Evolutionary conservation across 2,329 filamentous ascomycete genomes (phyloP).

Genomic region (Ramularia collo-cygni): DNA sequence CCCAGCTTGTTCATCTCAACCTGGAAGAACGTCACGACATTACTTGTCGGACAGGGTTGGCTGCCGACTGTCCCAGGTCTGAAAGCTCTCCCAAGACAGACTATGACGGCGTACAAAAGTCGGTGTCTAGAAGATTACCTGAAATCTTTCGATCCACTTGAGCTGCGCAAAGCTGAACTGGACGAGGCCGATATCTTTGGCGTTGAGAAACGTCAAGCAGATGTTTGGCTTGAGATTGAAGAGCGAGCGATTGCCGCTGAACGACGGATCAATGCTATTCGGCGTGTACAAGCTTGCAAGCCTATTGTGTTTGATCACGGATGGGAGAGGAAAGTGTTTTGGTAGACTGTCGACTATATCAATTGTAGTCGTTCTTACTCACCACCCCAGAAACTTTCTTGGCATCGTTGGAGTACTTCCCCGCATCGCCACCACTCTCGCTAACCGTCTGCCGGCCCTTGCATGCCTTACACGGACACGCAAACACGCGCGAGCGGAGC

Average conservation of each 20-base stretch:
- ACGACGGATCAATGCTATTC: slow-evolving; percentile 25
- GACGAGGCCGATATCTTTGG: slow-evolving; percentile 11
- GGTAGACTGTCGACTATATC: neutral
- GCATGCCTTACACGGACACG: too few species aligned
- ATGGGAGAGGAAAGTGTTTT: slow-evolving; percentile 6
- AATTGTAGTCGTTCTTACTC: too few species aligned
- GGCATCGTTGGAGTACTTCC: too few species aligned
- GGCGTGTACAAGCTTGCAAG: slow-evolving; percentile 14
- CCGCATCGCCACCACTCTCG: too few species aligned
- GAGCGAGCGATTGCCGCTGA: slow-evolving; percentile 29
- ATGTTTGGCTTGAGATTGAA: slow-evolving; percentile 35
- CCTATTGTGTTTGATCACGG: slow-evolving; percentile 14
- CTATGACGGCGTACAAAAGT: slow-evolving; percentile 8
- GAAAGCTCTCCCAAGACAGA: slow-evolving; percentile 27
- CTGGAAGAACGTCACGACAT: slow-evolving; percentile 39
- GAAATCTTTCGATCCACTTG: slow-evolving; percentile 1
- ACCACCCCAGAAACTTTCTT: too few species aligned
- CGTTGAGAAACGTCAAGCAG: slow-evolving; percentile 23
- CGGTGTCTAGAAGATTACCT: slow-evolving; percentile 7
- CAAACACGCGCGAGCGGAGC: too few species aligned
- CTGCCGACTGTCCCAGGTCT: slow-evolving; percentile 26
- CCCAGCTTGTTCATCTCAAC: slow-evolving; percentile 34
- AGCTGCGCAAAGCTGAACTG: neutral
- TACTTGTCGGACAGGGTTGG: slow-evolving; percentile 41
- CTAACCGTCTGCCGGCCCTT: too few species aligned